Conservation (phyloP, 2,329 filamentous ascomycete species). For the Aspergillus unguis region DNA sequence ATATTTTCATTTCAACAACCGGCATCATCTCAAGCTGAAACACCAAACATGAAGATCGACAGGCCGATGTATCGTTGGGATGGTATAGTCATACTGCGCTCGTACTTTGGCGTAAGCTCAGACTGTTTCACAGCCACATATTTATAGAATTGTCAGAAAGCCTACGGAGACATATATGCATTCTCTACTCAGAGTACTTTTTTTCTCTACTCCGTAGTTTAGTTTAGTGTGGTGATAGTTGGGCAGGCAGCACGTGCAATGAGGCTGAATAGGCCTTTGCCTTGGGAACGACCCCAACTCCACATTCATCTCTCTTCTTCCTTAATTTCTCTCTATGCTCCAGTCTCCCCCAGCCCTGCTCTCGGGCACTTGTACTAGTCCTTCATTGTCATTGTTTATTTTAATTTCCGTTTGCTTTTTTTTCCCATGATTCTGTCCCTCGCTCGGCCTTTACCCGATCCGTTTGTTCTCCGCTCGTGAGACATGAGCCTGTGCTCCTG, state of each 20-base stretch:
- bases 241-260: constrained; percentile 5
- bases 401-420: not conserved
- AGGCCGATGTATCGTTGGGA: too few relatives aligned
- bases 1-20: too few relatives aligned
- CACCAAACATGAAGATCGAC: too few relatives aligned
- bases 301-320: not conserved
- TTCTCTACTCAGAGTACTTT: too few relatives aligned
- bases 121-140: not conserved
- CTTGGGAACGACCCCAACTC: not conserved
- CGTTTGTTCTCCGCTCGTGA: not conserved
- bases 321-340: not conserved
- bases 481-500: constrained; percentile 2
- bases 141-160: too few relatives aligned
- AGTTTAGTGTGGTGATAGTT: too few relatives aligned
- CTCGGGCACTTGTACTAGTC: not conserved
- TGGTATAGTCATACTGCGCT: too few relatives aligned
- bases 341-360: not conserved
- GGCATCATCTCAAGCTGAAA: too few relatives aligned
- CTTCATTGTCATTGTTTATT: not conserved
- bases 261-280: constrained; percentile 8
- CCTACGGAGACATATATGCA: too few relatives aligned
- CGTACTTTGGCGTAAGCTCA: not conserved
- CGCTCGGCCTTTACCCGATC: not conserved
- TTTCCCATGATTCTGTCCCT: not conserved
- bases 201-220: too few relatives aligned